Evolutionary conservation across 1,284 basidiomycete genomes (phyloP).

Genomic region (Malassezia cuniculi): DNA sequence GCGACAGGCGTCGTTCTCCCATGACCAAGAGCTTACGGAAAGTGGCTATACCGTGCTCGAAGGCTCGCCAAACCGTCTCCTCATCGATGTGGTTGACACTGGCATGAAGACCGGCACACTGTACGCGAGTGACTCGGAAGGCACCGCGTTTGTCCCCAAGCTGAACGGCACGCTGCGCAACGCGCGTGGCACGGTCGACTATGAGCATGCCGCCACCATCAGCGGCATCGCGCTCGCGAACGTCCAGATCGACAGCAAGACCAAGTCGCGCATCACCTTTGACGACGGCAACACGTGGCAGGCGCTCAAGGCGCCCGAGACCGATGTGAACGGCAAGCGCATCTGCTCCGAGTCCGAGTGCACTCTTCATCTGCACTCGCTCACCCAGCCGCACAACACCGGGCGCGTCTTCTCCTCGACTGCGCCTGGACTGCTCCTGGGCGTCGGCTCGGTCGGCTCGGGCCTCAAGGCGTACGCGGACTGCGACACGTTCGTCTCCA

Average conservation of each 20-base stretch:
- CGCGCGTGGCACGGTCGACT: slow-evolving; percentile 75
- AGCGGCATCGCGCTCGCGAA: slow-evolving; percentile 88
- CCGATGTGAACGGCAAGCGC: slow-evolving; percentile 54
- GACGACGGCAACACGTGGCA: slow-evolving; percentile 81
- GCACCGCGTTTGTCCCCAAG: slow-evolving; percentile 85
- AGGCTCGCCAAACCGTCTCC: slow-evolving; percentile 76
- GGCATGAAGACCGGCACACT: slow-evolving; percentile 66
- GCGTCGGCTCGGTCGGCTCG: slow-evolving; percentile 72
- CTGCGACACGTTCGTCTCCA: slow-evolving; percentile 83
- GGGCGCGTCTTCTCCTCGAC: slow-evolving; percentile 85
- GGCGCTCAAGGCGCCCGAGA: slow-evolving; percentile 56
- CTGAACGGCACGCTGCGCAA: slow-evolving; percentile 83
- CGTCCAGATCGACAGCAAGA: slow-evolving; percentile 62
- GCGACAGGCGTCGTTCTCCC: slow-evolving; percentile 55
- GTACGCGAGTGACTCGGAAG: slow-evolving; percentile 86
- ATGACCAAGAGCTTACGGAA: slow-evolving; percentile 66
- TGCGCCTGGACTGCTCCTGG: slow-evolving; percentile 88
- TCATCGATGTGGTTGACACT: slow-evolving; percentile 62
- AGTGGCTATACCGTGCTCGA: slow-evolving; percentile 94
- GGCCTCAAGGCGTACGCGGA: slow-evolving; percentile 66
- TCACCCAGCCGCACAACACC: slow-evolving; percentile 78
- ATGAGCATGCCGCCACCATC: slow-evolving; percentile 77
- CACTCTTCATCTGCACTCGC: slow-evolving; percentile 78
- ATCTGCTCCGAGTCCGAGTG: slow-evolving; percentile 64
- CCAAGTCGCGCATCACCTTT: slow-evolving; percentile 58